These are phyloP conservation scores for Neonectria neomacrospora DNA, from an alignment of 2,329 filamentous ascomycete genomes.

Conservation along the genomic window DNA sequence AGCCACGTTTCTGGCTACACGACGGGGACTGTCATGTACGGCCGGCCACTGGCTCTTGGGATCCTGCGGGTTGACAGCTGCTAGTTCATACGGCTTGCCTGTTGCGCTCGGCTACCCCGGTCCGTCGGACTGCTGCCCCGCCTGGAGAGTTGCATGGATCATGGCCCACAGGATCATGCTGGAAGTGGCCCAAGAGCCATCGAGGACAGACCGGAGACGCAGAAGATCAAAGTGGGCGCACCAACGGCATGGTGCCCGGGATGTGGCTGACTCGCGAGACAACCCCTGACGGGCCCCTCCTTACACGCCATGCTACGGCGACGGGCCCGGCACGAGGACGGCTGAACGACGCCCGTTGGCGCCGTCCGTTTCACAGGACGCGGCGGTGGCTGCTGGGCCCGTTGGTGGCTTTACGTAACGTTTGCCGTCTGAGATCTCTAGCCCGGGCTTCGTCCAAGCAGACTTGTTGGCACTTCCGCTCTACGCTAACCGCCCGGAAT, in stretches of 20 bases:
- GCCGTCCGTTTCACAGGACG: not conserved
- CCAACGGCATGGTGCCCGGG: not conserved
- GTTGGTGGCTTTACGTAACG: not conserved
- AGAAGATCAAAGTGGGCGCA: not conserved
- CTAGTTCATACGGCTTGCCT: not conserved
- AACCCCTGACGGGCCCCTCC: not conserved
- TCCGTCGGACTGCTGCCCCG: not conserved
- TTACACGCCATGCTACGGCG: not conserved
- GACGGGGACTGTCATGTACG: not conserved
- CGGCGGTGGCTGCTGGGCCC: no score
- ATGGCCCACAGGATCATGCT: not conserved
- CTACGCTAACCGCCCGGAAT: not conserved
- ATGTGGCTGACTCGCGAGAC: not conserved
- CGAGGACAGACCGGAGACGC: not conserved
- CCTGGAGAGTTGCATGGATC: not conserved
- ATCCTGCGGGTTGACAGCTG: not conserved
- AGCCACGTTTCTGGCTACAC: not conserved
- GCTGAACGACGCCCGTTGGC: not conserved
- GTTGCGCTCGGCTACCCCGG: not conserved
- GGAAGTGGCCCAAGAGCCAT: not conserved
- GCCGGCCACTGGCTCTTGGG: not conserved
- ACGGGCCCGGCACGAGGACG: not conserved
- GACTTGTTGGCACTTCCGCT: no score
- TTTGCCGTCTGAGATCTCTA: not conserved
- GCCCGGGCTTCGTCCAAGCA: not conserved